Conservation (phyloP, 202 grass and related monocot genomes). For the Zoysia matrella region DNA sequence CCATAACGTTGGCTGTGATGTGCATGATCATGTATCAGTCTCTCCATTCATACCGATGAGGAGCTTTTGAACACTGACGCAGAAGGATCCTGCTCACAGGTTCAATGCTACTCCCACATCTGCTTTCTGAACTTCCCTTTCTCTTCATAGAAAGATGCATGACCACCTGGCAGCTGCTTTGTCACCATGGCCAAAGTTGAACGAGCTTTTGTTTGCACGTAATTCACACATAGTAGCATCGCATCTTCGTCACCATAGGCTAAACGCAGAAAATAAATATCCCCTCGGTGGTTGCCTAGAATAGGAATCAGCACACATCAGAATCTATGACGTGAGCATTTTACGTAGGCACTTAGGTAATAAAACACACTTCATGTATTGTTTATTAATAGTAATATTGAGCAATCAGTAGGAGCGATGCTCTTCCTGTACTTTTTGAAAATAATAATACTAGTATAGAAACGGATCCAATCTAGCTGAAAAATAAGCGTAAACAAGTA, state of each 20-base stretch:
- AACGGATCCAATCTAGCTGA: neutral
- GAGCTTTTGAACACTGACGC: constrained; percentile 4
- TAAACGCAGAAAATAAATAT: neutral
- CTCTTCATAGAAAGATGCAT: constrained; percentile 46
- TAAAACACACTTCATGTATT: too few species aligned
- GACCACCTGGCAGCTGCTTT: constrained; percentile 29
- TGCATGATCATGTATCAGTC: neutral
- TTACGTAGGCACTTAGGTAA: neutral
- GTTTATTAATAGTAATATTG: too few species aligned
- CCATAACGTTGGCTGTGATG: too few species aligned
- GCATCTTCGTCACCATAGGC: neutral
- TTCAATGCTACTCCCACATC: neutral
- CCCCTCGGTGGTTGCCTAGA: too few species aligned
- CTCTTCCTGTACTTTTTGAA: too few species aligned
- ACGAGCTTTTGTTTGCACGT: neutral
- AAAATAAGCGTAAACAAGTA: neutral
- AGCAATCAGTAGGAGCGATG: too few species aligned
- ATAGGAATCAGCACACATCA: neutral
- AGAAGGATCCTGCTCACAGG: constrained; percentile 12
- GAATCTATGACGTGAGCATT: constrained; percentile 6
- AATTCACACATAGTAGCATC: constrained; percentile 5
- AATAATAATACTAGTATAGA: neutral
- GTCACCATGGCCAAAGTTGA: constrained; percentile 21
- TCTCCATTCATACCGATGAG: neutral
- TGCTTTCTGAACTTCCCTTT: constrained; percentile 34